Evolutionary conservation across 2,329 filamentous ascomycete species (phyloP), one percentile per base, ranked within the genome.

Genomic region (Neonectria ditissima): DNA sequence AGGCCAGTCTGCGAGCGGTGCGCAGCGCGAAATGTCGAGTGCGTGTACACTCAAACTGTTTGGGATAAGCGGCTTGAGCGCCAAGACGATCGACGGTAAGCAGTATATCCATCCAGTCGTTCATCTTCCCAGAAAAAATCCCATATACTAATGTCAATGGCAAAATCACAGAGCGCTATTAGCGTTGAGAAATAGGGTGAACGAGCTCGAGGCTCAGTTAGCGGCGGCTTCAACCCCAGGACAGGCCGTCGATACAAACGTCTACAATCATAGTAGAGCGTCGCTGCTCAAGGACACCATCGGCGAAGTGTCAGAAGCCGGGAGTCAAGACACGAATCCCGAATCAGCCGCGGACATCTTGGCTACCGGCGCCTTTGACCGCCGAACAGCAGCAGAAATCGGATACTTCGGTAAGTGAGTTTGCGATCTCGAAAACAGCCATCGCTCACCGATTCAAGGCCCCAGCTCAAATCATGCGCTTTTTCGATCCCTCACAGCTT

Each of bases 391-490:
- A 11, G 65, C 60, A 1, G 71, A 75, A 32, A 75, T 75, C 60
- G 70, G 69, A 53, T 72, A 73, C 47, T 73, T 73, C 51, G 71
- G 71, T 72, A 50, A 63, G 57, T 58, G 18, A 20, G 14, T 18
- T 55, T n/a, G 5, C 32, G 5, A 30, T 26, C 34, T 14, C 47
- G 54, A 13, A 37, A 5, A 28, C 30, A 24, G 14, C 20, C 20
- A 2, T 6, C 2, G 16, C 58, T 65, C 28, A 60, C 37, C 24
- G 24, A 24, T 24, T 16, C n/a, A 32, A 76, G 74, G 74, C 7
- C 63, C 75, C 7, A 76, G 69, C 34, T 75, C 75, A 9, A 77
- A 77, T 39, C 75, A 77, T 53, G 71, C 73, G 10, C 62, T 76
- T 39, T 76, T 76, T 53, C 66, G 72, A 47, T 69, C 70, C 7